Conservation (phyloP, 495 filamentous ascomycete genomes). For the Penicillium paradoxum region DNA sequence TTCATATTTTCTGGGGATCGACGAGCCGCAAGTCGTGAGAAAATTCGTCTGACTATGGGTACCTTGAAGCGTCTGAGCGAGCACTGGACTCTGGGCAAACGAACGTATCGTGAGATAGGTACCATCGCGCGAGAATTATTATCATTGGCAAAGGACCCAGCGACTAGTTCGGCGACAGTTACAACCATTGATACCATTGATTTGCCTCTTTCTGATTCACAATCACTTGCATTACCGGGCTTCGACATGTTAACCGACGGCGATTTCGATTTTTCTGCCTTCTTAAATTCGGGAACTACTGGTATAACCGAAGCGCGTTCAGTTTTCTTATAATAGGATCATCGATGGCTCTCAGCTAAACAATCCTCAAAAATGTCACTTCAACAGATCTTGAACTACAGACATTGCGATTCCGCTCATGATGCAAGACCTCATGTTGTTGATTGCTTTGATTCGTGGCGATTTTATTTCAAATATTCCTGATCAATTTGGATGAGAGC, state of each 20-base stretch:
- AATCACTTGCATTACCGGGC: neutral
- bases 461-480: slow-evolving; percentile 16
- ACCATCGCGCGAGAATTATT: slow-evolving; percentile 19
- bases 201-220: neutral
- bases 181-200: neutral
- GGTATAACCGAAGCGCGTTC: neutral
- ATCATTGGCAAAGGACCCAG: slow-evolving; percentile 1
- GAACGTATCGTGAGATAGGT: slow-evolving; percentile 18
- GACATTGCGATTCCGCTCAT: neutral
- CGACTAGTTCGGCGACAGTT: neutral
- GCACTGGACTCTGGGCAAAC: slow-evolving; percentile 15
- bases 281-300: neutral
- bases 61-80: slow-evolving; percentile 17
- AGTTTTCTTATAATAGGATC: too few relatives aligned
- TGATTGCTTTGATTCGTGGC: neutral
- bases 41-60: slow-evolving; percentile 19
- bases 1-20: slow-evolving; percentile 11
- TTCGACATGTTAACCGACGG: neutral
- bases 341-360: too few relatives aligned
- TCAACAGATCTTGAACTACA: too few relatives aligned
- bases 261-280: slow-evolving; percentile 13
- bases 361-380: too few relatives aligned
- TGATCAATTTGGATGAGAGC: slow-evolving; percentile 29
- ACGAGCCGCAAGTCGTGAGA: slow-evolving; percentile 11
- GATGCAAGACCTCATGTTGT: neutral